Base-by-base conservation (phyloP, 257 asterid genomes). In the Ehretia macrophylla region DNA sequence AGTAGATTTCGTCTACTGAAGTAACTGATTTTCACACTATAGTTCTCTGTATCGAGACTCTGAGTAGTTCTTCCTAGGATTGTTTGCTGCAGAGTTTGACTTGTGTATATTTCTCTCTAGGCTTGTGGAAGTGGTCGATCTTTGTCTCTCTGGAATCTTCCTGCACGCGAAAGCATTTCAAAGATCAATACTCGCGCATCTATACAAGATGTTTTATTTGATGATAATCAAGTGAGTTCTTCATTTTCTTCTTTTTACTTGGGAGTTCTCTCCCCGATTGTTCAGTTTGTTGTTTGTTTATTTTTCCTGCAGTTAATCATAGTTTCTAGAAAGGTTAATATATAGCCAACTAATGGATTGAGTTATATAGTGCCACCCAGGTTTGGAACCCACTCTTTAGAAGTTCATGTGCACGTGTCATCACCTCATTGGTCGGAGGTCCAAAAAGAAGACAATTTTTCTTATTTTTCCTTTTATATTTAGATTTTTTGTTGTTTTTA, bases 71-170 rank as follows among this genome's bases (percentile, higher is more conserved):
- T 37, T 49, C 70, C 52, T 19, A 27, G 18, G 32, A 38, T 45
- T 38, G n/a, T 51, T 46, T 39, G 48, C 18, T 50, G 56, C 8
- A 18, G 32, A 40, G n/a, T 21, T 12, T 51, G 51, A 49, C 44
- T 75, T 63, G 48, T 56, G 39, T 61, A 32, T 58, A 58, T 59
- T 62, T 59, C 58, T 59, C 54, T 46, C 51, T 60, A 90, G 99
- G 97, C 80, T 66, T 88, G 94, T 75, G 99, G 97, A 54, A 92
- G 80, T 70, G 97, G 94, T 22, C 89, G 55, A 59, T 83, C 95
- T 51, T 57, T 92, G 42, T 88, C 97, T n/a, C 75, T 92, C 44
- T 92, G 99, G 99, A 88, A 83, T 72, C 89, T 92, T 78, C 79
- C 83, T 77, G 95, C 96, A 48, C 62, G 85, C 54, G 96, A 89